Evolutionary conservation across 1,139 yeast species (phyloP).

Genomic region (Candida mesenterica): DNA sequence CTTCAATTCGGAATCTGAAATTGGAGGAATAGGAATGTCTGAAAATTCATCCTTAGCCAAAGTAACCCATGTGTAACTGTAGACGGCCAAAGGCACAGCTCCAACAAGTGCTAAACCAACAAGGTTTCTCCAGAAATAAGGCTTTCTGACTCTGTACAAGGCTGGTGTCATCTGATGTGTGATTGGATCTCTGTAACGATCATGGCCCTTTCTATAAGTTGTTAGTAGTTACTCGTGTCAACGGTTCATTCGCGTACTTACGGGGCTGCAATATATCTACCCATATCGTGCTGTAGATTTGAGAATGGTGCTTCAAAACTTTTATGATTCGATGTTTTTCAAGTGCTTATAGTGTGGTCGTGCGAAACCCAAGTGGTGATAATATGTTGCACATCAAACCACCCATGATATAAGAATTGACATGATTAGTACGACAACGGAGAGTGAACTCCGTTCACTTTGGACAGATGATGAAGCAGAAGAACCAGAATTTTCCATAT

Average conservation of each 20-base stretch:
- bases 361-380: too few species aligned
- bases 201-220: slow-evolving; percentile 25
- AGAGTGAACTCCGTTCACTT: too few species aligned
- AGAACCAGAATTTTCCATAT: too few species aligned
- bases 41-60: slow-evolving; percentile 80
- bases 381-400: too few species aligned
- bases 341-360: not conserved
- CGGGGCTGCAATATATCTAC: slow-evolving; percentile 38
- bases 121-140: slow-evolving; percentile 77
- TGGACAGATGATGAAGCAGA: too few species aligned
- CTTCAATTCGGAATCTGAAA: slow-evolving; percentile 72
- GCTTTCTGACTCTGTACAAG: slow-evolving; percentile 82
- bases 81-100: slow-evolving; percentile 67
- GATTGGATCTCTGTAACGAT: slow-evolving; percentile 65
- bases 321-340: not conserved
- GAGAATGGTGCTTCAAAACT: not conserved
- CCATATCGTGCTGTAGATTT: slow-evolving; percentile 28
- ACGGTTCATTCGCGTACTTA: too few species aligned
- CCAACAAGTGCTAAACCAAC: slow-evolving; percentile 56
- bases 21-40: slow-evolving; percentile 92
- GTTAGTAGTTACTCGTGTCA: too few species aligned
- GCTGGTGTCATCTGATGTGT: slow-evolving; percentile 94
- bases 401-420: too few species aligned
- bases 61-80: slow-evolving; percentile 68
- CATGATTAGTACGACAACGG: too few species aligned